Percentiles rank a stretch among this genome's conserved stretches.
Evolutionary conservation across 2,329 filamentous ascomycete species (phyloP).

Genomic region (Ophiostoma montium): DNA sequence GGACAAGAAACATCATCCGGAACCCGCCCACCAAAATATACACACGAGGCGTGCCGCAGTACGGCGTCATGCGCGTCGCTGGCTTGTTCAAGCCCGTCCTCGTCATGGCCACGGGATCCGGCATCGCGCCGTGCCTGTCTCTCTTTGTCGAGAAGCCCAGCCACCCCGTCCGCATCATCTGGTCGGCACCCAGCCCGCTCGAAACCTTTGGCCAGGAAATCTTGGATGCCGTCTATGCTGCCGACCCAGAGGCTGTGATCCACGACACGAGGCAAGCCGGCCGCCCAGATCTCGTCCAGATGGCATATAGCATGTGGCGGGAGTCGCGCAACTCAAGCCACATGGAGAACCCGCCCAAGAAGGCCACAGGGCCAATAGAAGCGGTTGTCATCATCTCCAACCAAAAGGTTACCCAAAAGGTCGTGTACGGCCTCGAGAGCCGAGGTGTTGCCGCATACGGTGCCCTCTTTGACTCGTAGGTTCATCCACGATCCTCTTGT

Average conservation of each 20-base stretch:
- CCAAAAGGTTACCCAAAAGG: slow-evolving; percentile 19
- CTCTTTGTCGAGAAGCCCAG: slow-evolving; percentile 34
- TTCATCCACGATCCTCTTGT: background rate
- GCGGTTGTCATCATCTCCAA: slow-evolving; percentile 23
- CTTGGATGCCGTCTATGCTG: slow-evolving; percentile 10
- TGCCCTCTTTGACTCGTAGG: slow-evolving; percentile 19
- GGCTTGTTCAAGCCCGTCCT: slow-evolving; percentile 41
- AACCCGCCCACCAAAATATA: slow-evolving; percentile 40
- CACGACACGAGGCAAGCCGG: slow-evolving; percentile 10
- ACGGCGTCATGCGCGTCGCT: slow-evolving; percentile 43
- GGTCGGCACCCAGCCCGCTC: slow-evolving; percentile 21
- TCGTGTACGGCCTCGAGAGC: slow-evolving; percentile 20
- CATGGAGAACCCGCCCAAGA: background rate
- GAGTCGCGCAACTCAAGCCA: background rate
- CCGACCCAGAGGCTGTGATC: slow-evolving; percentile 12
- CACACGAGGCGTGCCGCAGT: slow-evolving; percentile 44
- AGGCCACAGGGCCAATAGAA: slow-evolving; percentile 7
- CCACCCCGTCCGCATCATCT: slow-evolving; percentile 21
- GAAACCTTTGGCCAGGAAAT: slow-evolving; percentile 25
- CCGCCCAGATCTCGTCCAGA: slow-evolving; percentile 10
- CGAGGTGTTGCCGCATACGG: slow-evolving; percentile 21
- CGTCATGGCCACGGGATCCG: slow-evolving; percentile 48
- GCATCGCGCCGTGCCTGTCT: slow-evolving; percentile 47
- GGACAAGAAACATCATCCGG: slow-evolving; percentile 42
- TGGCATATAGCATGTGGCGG: slow-evolving; percentile 10